These are phyloP conservation scores for Clonostachys sp. DNA, from an alignment of 2,329 filamentous ascomycete species.

Conservation along the genomic window DNA sequence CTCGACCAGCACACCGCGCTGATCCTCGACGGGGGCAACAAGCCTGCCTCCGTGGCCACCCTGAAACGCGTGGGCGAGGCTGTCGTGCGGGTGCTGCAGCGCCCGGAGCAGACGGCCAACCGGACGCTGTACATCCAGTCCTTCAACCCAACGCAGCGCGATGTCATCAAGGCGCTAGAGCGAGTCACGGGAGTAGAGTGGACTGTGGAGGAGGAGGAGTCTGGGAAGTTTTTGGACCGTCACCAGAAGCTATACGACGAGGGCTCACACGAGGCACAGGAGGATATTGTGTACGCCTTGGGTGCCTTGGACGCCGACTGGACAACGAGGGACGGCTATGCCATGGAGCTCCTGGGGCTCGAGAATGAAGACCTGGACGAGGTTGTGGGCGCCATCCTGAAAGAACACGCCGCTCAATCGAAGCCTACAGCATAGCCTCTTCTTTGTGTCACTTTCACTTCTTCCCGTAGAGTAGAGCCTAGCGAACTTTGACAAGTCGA, in stretches of 20 bases:
- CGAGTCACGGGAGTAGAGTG: conserved; percentile 37
- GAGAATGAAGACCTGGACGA: conserved; percentile 39
- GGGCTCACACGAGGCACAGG: conserved; percentile 29
- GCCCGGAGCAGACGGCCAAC: conserved; percentile 44
- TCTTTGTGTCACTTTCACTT: too few relatives aligned
- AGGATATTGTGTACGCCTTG: conserved; percentile 44
- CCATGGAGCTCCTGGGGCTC: conserved; percentile 40
- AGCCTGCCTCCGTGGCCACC: conserved; percentile 40
- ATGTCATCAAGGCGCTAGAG: conserved; percentile 43
- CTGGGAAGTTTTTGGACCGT: conserved; percentile 29
- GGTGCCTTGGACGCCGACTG: conserved; percentile 43
- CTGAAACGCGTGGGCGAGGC: conserved; percentile 42
- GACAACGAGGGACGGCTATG: conserved; percentile 35
- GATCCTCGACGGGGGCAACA: conserved; percentile 47
- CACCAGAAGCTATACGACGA: conserved; percentile 28
- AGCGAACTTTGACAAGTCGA: too few relatives aligned
- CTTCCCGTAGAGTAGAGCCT: too few relatives aligned
- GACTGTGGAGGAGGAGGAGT: conserved; percentile 22
- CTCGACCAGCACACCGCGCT: conserved; percentile 31
- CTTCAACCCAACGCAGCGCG: conserved; percentile 39
- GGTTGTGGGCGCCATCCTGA: conserved; percentile 27
- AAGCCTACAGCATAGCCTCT: too few relatives aligned
- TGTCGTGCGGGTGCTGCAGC: conserved; percentile 42
- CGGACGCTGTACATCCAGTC: conserved; percentile 39
- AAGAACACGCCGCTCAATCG: not conserved